Evolutionary conservation across 306 rosid species (phyloP), one percentile per base, ranked within the genome.

Genomic region (Echinosophora koreensis): DNA sequence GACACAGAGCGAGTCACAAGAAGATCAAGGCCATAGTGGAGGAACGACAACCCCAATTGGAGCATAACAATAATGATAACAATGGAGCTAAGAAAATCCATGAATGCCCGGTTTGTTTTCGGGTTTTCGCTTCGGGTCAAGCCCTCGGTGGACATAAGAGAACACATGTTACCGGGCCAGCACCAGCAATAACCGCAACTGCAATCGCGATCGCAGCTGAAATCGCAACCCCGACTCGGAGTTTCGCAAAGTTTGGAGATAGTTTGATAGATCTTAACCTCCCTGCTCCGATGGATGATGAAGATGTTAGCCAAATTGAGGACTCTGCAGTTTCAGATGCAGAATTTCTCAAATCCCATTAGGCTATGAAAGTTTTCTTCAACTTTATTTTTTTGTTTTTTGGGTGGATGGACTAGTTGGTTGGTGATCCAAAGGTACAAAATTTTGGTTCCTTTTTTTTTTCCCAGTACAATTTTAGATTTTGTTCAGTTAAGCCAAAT

Each of bases 121-220:
- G 97, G 85, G 94, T 90, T 0, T 95, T 95, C 50, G 70, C 92
- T 6, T 95, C 99, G 0, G 99, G 99, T 37, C 99, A 95, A 77
- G 99, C 99, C 0, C 91, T 95, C 0, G 99, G 99, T 4, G 99
- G 99, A 46, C 99, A 95, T 60, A 95, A 92, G 85, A 92, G 99
- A 83, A 90, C 97, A 5, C 99, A 95, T 75, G 89, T 90, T 14
- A 85, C 57, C n/a, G 91, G 79, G 8, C 66, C 86, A 1, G 6
- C 87, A 0, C 14, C 90, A 6, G 8, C 84, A n/a, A 42, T 69
- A 14, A 42, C 66, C 0, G 3, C 57, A 5, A 44, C 54, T 0
- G 28, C 71, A 0, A 22, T 8, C 0, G 17, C 64, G 0, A 22
- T 27, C 3, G 72, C 22, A 35, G 9, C 6, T 6, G 5, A 44